Percentiles rank a stretch among this genome's conserved stretches.
phyloP scores from a whole-genome alignment of 345 rosid genomes.

The Euphorbia lathyris region DNA sequence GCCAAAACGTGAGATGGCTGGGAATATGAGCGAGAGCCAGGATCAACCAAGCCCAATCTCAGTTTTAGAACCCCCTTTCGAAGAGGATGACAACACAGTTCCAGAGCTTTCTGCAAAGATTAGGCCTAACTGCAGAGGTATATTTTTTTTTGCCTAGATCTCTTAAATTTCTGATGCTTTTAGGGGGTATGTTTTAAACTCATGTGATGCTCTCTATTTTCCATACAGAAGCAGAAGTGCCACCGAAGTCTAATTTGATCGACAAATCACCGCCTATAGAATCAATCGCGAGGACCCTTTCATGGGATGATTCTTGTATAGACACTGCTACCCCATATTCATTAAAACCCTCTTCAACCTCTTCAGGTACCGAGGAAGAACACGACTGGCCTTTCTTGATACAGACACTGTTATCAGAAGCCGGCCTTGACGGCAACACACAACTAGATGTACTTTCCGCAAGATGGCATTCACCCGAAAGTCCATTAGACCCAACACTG shows the following conservation, averaged over 20 bases:
- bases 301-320: slow-evolving; percentile 49
- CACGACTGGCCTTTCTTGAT: slow-evolving; percentile 61
- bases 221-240: slow-evolving; percentile 44
- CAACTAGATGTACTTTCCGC: slow-evolving; percentile 33
- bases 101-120: slow-evolving; percentile 38
- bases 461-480: slow-evolving; percentile 69
- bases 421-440: slow-evolving; percentile 47
- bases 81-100: slow-evolving; percentile 52
- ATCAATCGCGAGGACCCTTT: slow-evolving; percentile 57
- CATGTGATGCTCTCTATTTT: not conserved
- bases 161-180: not conserved
- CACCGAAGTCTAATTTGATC: slow-evolving; percentile 58
- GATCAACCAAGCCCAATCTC: slow-evolving; percentile 97
- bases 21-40: slow-evolving; percentile 55
- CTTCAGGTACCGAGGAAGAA: slow-evolving; percentile 41
- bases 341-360: slow-evolving; percentile 29
- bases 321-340: slow-evolving; percentile 40
- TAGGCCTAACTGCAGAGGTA: slow-evolving; percentile 46
- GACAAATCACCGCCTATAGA: slow-evolving; percentile 77
- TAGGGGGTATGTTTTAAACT: not conserved
- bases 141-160: slow-evolving; percentile 9
- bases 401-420: slow-evolving; percentile 45
- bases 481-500: slow-evolving; percentile 73
- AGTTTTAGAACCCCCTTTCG: slow-evolving; percentile 67
- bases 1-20: slow-evolving; percentile 36